Evolutionary conservation across 345 rosid species (phyloP).

Genomic region (Sisymbrium altissimum): DNA sequence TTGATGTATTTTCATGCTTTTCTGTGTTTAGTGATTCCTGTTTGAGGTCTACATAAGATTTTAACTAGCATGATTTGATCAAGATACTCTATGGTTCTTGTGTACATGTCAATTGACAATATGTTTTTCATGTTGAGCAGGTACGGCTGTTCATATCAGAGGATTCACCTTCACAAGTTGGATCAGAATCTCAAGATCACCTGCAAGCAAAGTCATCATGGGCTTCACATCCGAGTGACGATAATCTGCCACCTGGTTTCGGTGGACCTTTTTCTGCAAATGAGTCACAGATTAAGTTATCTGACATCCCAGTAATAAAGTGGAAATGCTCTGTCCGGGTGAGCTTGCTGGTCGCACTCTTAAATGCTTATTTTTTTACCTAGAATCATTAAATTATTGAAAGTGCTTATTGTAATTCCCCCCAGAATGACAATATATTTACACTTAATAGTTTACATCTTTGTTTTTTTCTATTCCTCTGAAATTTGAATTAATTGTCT

Average conservation of each 20-base stretch:
- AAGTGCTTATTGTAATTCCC: neutral
- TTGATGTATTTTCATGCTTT: neutral
- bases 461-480: neutral
- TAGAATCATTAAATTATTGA: conserved; percentile 9
- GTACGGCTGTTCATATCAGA: conserved; percentile 77
- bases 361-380: neutral
- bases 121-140: conserved; percentile 41
- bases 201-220: conserved; percentile 80
- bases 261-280: conserved; percentile 56
- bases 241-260: conserved; percentile 86
- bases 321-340: conserved; percentile 82
- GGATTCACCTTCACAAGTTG: conserved; percentile 88
- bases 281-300: conserved; percentile 49
- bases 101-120: conserved; percentile 16
- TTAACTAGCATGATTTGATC: conserved; percentile 8
- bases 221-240: conserved; percentile 56
- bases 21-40: neutral
- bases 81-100: neutral
- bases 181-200: conserved; percentile 79
- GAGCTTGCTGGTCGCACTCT: conserved; percentile 13
- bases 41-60: conserved; percentile 6
- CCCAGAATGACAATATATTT: neutral
- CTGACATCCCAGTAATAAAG: conserved; percentile 64
- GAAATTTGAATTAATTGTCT: neutral
- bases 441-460: neutral